Base-by-base conservation (phyloP, 441 rosid species). In the Dalechampia spathulata region DNA sequence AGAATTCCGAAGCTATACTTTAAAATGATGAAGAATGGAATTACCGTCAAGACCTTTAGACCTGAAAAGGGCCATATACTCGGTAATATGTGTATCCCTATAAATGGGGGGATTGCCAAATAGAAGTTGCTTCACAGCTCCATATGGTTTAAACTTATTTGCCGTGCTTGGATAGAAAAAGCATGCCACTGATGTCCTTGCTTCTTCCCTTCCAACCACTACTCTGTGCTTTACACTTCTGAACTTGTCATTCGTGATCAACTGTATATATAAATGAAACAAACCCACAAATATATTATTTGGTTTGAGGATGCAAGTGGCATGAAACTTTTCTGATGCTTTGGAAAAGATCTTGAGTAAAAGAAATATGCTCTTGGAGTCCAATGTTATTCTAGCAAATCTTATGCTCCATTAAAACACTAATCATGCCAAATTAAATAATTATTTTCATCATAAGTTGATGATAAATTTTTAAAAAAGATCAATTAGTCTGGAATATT, bases 171-270 rank as follows among this genome's bases (percentile, higher is more conserved):
- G 79, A 46, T 74, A 70, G 68, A 69, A 67, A 36, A 76, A 59
- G 55, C 81, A 73, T 20, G 81, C 79, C 1, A 65, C 69, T 11
- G 79, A 76, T 40, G 65, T 61, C 46, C 79, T 61, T 0, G 71
- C 22, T 38, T 62, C 59, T 0, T 6, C 49, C 41, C 32, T 13
- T 41, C 76, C 49, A 7, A 52, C 71, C 8, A 67, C 28, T 10
- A 70, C 85, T 45, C 82, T 65, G n/a, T 79, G 85, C 65, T 79
- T 78, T 68, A 66, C 82, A 23, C 85, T 79, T 41, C 42, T 65
- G 65, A 79, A 74, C 65, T 64, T 72, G 58, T 58, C 66, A 22
- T 79, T 79, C 40, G 60, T 67, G 62, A 70, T 56, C 6, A 79
- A 68, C 83, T 68, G 40, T 47, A 52, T 0, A 42, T 43, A 8